Evolutionary conservation across 352 stramenopile genomes (phyloP).

Genomic region (Phytopythium litorale): DNA sequence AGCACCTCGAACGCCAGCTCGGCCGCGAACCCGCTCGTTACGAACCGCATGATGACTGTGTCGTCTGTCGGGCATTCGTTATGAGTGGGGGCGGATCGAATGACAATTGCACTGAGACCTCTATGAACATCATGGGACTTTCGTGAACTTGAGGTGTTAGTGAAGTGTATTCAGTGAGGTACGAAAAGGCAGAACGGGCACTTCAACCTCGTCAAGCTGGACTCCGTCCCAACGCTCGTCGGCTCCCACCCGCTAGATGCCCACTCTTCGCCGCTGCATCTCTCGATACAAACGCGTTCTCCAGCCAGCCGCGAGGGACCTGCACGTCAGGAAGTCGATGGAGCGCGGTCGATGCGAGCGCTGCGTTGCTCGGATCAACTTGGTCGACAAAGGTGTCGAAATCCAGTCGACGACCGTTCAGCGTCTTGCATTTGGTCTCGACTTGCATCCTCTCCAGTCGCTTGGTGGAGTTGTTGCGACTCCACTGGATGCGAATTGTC

Average conservation of each 20-base stretch:
- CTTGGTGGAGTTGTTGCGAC: background rate
- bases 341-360: background rate
- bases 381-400: background rate
- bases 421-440: background rate
- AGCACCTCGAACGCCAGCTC: conserved; percentile 45
- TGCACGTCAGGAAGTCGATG: background rate
- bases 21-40: conserved; percentile 43
- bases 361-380: background rate
- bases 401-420: background rate
- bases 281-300: background rate
- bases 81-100: background rate
- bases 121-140: no score
- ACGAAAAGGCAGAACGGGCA: no score
- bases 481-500: background rate
- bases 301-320: background rate
- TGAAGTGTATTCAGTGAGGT: no score
- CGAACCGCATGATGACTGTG: conserved; percentile 38
- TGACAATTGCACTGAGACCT: background rate
- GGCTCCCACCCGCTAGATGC: no score
- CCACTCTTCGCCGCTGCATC: no score
- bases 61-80: background rate
- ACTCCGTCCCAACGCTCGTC: no score
- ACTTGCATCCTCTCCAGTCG: background rate
- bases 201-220: no score
- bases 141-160: no score